Conservation (phyloP, 208 protist genomes). For the Leishmania arabica region DNA sequence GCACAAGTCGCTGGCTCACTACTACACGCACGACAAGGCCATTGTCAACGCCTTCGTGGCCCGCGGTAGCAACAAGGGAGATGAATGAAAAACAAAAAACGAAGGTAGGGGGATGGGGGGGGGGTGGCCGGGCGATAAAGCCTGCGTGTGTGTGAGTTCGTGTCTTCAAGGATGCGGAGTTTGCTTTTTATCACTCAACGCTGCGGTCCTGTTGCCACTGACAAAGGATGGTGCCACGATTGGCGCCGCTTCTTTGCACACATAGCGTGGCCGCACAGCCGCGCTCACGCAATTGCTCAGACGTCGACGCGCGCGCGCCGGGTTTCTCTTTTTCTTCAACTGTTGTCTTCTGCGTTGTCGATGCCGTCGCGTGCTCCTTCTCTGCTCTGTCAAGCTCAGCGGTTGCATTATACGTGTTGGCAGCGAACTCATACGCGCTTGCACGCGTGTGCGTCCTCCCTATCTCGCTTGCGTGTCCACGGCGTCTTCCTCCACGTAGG, state of each 20-base stretch:
- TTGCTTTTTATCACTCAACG: not conserved
- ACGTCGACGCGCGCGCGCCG: not conserved
- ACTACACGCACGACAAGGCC: slow-evolving; percentile 51
- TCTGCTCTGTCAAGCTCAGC: not conserved
- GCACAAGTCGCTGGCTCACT: slow-evolving; percentile 68
- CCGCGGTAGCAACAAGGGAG: not conserved
- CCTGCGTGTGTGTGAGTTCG: not conserved
- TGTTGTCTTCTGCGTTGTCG: slow-evolving; percentile 1
- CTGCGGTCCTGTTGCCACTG: not conserved
- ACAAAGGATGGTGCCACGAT: not conserved
- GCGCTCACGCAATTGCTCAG: not conserved
- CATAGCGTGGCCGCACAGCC: not conserved
- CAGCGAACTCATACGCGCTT: not conserved
- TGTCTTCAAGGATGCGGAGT: not conserved
- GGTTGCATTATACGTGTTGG: not conserved
- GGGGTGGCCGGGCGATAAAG: not conserved
- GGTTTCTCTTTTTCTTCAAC: not conserved
- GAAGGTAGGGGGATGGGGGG: not conserved
- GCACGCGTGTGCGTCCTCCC: not conserved
- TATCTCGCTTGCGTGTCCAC: not conserved
- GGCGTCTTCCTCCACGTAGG: not conserved
- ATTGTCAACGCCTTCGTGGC: slow-evolving; percentile 49
- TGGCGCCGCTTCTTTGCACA: not conserved
- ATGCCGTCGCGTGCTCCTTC: not conserved
- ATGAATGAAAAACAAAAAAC: not conserved